Conservation (phyloP, 2,329 filamentous ascomycete genomes). For the Trichoderma koningii region DNA sequence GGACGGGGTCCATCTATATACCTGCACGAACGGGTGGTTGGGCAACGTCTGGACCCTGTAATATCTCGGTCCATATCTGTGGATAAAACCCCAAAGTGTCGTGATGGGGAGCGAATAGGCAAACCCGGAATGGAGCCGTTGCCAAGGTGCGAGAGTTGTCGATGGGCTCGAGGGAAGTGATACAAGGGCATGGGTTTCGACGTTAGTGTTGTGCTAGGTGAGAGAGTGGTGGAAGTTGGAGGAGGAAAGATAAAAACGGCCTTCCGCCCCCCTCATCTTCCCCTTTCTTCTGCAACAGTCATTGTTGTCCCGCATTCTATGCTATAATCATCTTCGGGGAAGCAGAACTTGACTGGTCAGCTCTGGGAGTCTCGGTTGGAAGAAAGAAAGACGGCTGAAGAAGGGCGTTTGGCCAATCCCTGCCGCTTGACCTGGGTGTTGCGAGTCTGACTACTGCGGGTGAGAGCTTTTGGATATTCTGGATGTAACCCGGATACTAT, state of each 20-base stretch:
- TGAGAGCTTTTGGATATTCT: not conserved
- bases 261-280: not conserved
- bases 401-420: not conserved
- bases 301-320: not conserved
- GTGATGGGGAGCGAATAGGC: not conserved
- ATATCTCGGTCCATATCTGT: not conserved
- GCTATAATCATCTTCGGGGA: not conserved
- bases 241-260: not conserved
- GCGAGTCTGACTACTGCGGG: not conserved
- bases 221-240: too few species aligned
- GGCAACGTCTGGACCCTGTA: not conserved
- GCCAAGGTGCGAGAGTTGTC: not conserved
- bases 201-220: too few species aligned
- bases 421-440: not conserved
- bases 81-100: not conserved
- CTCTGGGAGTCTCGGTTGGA: constrained; percentile 6
- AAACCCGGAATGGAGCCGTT: not conserved
- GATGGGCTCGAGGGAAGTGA: not conserved
- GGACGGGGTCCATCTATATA: not conserved
- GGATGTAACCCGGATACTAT: not conserved
- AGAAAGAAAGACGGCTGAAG: not conserved
- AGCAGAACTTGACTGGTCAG: constrained; percentile 4
- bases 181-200: not conserved
- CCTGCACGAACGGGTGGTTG: not conserved
- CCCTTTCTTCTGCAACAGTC: not conserved